These are phyloP conservation scores for Linderniella brevidens DNA, from an alignment of 257 asterid genomes.

Conservation along the genomic window DNA sequence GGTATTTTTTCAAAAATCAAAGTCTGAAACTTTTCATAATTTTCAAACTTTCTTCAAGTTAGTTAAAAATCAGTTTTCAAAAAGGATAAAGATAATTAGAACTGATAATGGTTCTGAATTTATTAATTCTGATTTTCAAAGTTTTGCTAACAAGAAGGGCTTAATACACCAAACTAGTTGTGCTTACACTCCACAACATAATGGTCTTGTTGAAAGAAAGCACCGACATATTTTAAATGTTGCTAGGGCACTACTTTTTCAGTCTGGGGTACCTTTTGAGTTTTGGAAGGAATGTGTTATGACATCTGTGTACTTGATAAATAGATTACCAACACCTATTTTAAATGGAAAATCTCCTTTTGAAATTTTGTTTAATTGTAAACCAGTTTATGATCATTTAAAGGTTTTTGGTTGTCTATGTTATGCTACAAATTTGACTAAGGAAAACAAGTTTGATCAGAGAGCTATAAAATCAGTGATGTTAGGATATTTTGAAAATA, in stretches of 20 bases:
- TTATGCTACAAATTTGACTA: background rate
- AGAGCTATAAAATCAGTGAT: background rate
- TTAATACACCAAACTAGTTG: background rate
- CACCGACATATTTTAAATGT: too few species aligned
- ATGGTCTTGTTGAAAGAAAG: too few species aligned
- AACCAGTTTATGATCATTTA: background rate
- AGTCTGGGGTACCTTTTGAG: background rate
- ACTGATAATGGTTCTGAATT: background rate
- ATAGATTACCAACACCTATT: background rate
- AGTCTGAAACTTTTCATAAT: background rate
- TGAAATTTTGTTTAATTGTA: background rate
- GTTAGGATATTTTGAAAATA: background rate
- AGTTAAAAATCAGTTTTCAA: background rate
- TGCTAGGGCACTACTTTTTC: too few species aligned
- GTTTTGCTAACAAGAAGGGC: background rate
- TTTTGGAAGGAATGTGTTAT: background rate
- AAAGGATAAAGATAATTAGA: too few species aligned
- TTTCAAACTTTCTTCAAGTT: background rate
- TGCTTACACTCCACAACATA: background rate
- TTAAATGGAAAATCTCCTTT: background rate
- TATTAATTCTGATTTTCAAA: background rate
- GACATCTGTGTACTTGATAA: background rate
- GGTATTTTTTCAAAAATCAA: background rate
- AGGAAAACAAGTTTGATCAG: background rate
- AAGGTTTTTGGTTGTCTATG: background rate